Percentiles rank a stretch among this genome's conserved stretches.
Conservation (phyloP, 352 stramenopile genomes). For the Pythium folliculosum region DNA sequence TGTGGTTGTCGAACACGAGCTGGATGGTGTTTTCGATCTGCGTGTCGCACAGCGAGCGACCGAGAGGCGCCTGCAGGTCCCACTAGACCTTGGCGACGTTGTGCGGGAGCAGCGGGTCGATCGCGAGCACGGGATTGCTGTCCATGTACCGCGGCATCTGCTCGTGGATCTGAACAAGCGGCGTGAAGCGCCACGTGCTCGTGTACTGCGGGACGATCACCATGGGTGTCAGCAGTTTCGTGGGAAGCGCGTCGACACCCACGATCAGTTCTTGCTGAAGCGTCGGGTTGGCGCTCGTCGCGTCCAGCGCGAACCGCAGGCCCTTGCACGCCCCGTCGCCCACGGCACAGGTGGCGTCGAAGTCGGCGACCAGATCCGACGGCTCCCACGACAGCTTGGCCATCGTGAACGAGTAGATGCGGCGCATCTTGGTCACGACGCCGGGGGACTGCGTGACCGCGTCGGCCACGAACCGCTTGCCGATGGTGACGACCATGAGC, state of each 20-base stretch:
- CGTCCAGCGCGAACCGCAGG: not conserved
- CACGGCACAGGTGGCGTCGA: slow-evolving; percentile 15
- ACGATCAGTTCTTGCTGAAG: not conserved
- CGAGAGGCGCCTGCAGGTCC: not conserved
- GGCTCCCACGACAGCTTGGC: slow-evolving; percentile 20
- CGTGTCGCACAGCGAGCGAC: not conserved
- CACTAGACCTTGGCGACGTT: not conserved
- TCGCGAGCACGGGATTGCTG: not conserved
- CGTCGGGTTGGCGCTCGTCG: not conserved
- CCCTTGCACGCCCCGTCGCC: not conserved
- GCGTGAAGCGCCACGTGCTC: not conserved
- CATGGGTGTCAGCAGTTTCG: not conserved
- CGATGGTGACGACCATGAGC: slow-evolving; percentile 8
- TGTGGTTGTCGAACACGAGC: not conserved
- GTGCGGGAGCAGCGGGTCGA: not conserved
- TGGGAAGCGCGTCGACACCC: not conserved
- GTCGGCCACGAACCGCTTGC: slow-evolving; percentile 14
- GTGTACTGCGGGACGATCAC: not conserved
- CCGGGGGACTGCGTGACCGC: slow-evolving; percentile 1
- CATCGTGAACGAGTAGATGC: slow-evolving; percentile 28
- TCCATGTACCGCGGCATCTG: not conserved
- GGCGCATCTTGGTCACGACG: slow-evolving; percentile 20
- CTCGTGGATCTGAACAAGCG: not conserved
- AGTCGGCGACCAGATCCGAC: slow-evolving; percentile 14
- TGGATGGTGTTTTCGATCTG: not conserved